Base-by-base conservation (phyloP, 2,329 filamentous ascomycete species). In the Aspergillus fischeri region DNA sequence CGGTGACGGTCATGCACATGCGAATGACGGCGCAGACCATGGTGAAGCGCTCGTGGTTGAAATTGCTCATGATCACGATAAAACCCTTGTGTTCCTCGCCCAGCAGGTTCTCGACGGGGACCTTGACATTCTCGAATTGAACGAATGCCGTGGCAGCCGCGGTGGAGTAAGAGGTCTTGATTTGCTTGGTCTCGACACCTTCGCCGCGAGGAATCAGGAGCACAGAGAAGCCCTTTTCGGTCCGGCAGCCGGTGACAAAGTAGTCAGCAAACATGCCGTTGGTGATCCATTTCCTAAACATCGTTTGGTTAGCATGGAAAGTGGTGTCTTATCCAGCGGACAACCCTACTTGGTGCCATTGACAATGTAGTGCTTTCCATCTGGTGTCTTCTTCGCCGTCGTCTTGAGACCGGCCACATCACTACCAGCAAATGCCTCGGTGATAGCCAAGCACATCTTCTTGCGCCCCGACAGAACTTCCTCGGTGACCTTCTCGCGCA, bases 381-480 rank as follows among this genome's bases (percentile, higher is more conserved):
- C 89, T 1, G 85, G 75, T 0, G 88, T 91, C 78, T 91, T 91
- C 64, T 82, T 82, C 1, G 90, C 90, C 0, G 90, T 94, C 0
- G 91, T 94, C 60, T 88, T 82, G 41, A 95, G 79, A 17, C 89
- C 86, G 14, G 91, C 89, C 4, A 95, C 91, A 72, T 95, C 91
- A 41, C 84, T 88, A 14, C 91, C 91, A 17, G 91, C 91, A 74
- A 95, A 94, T 0, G 91, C 91, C 75, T 96, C 91, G 1, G 91
- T 94, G 68, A 95, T 91, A 53, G 91, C 91, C 3, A 96, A 80
- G 69, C 88, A 93, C 70, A 94, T 91, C 81, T 92, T 92, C 84
- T 94, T 94, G 81, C 86, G 85, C 59, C 91, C 91, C 49, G 82
- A 84, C 63, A 95, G 82, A 49, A 91, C 87, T 66, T 94, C 89